These are phyloP conservation scores for Oidiodendron maius DNA, from an alignment of 495 filamentous ascomycete species.

Conservation along the genomic window DNA sequence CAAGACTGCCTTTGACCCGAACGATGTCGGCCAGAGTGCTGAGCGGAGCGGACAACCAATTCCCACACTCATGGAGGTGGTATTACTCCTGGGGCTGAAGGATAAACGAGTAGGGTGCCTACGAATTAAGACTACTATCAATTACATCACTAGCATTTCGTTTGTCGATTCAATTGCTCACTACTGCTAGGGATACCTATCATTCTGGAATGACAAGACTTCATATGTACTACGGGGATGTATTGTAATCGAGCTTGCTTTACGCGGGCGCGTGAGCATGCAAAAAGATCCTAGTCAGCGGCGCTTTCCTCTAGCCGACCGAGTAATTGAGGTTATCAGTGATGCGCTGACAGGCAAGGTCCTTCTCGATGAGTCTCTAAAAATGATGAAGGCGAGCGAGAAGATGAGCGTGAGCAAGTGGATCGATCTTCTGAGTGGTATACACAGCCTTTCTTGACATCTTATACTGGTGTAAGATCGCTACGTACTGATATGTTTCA, in stretches of 20 bases:
- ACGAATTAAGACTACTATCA: neutral
- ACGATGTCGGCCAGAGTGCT: slow-evolving; percentile 94
- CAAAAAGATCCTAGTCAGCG: slow-evolving; percentile 91
- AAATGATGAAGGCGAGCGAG: slow-evolving; percentile 99
- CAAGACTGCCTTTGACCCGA: slow-evolving; percentile 95
- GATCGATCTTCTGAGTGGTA: slow-evolving; percentile 99
- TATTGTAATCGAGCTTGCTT: slow-evolving; percentile 95
- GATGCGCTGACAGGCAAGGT: slow-evolving; percentile 97
- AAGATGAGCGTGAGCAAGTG: slow-evolving; percentile 99
- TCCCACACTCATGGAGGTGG: slow-evolving; percentile 96
- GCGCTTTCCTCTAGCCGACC: slow-evolving; percentile 86
- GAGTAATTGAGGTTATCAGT: slow-evolving; percentile 93
- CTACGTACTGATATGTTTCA: neutral
- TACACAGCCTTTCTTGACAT: slow-evolving; percentile 15
- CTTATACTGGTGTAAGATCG: neutral
- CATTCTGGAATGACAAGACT: slow-evolving; percentile 99
- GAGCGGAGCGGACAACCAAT: slow-evolving; percentile 97
- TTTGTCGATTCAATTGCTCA: slow-evolving; percentile 7
- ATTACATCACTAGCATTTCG: neutral
- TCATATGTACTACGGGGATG: slow-evolving; percentile 95
- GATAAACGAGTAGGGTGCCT: slow-evolving; percentile 82
- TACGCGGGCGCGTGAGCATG: slow-evolving; percentile 96
- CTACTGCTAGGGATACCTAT: slow-evolving; percentile 65
- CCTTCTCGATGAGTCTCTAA: slow-evolving; percentile 93
- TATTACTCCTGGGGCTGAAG: slow-evolving; percentile 88